phyloP scores from a whole-genome alignment of 225 moss, liverwort and hornwort species.

The Neckera pumila region DNA sequence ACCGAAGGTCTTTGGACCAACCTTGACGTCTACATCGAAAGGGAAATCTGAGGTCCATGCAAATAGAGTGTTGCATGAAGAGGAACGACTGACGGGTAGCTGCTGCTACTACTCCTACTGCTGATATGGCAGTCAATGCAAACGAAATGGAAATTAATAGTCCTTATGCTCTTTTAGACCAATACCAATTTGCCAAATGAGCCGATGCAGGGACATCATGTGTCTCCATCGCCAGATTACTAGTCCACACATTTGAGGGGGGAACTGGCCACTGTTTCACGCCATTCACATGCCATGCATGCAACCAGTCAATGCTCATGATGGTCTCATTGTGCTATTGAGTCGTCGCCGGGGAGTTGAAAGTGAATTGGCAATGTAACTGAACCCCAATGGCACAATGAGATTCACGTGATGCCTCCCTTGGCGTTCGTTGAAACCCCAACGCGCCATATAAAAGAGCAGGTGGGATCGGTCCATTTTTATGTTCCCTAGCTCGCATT shows the following conservation, averaged over 20 bases:
- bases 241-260: constrained; percentile 12
- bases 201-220: background rate
- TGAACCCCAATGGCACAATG: background rate
- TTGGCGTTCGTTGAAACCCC: background rate
- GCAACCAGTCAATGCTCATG: constrained; percentile 16
- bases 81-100: background rate
- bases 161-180: background rate
- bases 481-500: background rate
- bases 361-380: background rate
- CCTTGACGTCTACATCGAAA: background rate
- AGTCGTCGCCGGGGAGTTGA: background rate
- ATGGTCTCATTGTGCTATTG: background rate
- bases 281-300: background rate
- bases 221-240: background rate
- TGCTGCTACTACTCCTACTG: background rate
- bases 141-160: background rate
- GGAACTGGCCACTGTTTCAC: background rate
- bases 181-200: background rate
- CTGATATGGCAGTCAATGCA: background rate
- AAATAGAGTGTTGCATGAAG: background rate
- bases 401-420: constrained; percentile 3
- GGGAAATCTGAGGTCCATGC: background rate
- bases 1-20: background rate
- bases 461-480: constrained; percentile 8
- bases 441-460: background rate